Base-by-base conservation (phyloP, 257 asterid genomes). In the Misopates orontium region DNA sequence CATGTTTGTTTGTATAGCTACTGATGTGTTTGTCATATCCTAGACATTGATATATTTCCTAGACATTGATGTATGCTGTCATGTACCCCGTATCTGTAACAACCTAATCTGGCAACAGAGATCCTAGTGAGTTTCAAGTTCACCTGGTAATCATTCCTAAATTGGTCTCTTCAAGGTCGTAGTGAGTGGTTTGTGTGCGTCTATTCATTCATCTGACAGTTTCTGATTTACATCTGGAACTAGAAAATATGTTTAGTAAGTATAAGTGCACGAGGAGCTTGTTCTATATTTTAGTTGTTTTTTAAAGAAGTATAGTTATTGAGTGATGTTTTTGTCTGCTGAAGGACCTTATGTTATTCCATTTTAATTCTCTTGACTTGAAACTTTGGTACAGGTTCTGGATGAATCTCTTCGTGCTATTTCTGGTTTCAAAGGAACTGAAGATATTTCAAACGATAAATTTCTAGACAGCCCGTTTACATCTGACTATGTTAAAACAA, bases 371-470 rank as follows among this genome's bases (percentile, higher is more conserved):
- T 54, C 57, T 56, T 60, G 20, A 51, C 31, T 39, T 76, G 69
- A 19, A 60, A 45, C 53, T 20, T 59, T 63, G 77, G 58, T 76
- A 60, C 89, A 92, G 98, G 87, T 89, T 73, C 72, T 92, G 78
- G 98, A 92, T 83, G 96, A 89, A 79, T 82, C 89, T 75, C 95
- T 92, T 73, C 98, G 98, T 73, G 98, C 98, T 50, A 80, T 87
- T 54, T 87, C 97, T 69, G 95, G 91, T 67, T 92, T 92, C 82
- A 85, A 83, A 79, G 98, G 98, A 73, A 87, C 95, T 63, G 98
- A 92, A 77, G 98, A 92, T 85, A 84, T 83, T 68, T 78, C 92
- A 64, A 85, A 82, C 77, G 97, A 92, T 77, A 89, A 83, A 56
- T 74, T 80, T 67, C 73, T 85, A 70, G 88, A 77, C 73, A 85